Conservation (phyloP, 2,329 filamentous ascomycete species). For the Botryotinia calthae region DNA sequence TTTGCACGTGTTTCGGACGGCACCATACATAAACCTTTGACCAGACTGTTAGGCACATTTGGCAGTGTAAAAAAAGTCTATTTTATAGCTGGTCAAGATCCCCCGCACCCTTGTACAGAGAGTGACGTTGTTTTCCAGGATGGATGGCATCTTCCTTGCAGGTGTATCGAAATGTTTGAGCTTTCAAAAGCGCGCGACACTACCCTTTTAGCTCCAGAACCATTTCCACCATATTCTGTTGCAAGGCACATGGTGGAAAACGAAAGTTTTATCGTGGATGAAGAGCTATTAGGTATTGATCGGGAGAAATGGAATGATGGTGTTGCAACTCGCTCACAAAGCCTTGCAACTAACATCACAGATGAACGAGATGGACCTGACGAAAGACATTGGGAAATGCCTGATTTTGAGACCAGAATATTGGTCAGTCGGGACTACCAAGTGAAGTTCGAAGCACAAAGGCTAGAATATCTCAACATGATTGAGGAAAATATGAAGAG, state of each 20-base stretch:
- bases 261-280: background rate
- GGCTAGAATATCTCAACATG: background rate
- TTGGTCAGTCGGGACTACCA: background rate
- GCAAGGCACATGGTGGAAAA: background rate
- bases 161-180: background rate
- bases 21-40: background rate
- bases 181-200: background rate
- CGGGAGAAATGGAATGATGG: background rate
- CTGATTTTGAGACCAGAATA: background rate
- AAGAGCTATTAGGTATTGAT: background rate
- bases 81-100: background rate
- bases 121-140: background rate
- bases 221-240: background rate
- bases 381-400: background rate
- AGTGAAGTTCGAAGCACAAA: background rate
- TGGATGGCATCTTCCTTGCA: background rate
- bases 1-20: background rate
- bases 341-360: no score
- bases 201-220: background rate
- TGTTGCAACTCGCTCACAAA: background rate
- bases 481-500: background rate
- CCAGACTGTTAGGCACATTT: background rate
- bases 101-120: background rate
- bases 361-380: background rate
- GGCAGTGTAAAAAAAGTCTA: background rate